Evolutionary conservation across 2,329 filamentous ascomycete genomes (phyloP).

Genomic region (Alternaria burnsii): DNA sequence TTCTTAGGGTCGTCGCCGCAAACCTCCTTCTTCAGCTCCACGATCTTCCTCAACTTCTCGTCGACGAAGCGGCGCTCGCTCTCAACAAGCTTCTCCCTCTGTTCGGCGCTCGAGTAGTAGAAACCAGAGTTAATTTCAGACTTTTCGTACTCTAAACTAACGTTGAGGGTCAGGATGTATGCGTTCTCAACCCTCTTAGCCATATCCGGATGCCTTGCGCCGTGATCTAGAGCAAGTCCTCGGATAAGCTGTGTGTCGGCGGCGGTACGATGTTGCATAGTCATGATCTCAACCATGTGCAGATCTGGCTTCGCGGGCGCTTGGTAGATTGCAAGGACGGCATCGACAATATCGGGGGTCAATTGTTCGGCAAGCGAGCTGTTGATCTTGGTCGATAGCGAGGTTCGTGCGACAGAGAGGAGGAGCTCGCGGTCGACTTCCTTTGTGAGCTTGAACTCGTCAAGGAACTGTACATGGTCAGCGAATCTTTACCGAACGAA

Average conservation of each 20-base stretch:
- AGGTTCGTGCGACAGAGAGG: constrained; percentile 90
- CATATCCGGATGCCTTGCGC: constrained; percentile 97
- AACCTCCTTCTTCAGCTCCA: constrained; percentile 96
- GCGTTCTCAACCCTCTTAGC: constrained; percentile 96
- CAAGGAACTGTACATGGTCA: constrained; percentile 74
- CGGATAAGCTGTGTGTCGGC: constrained; percentile 96
- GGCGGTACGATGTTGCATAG: constrained; percentile 97
- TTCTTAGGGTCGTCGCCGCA: constrained; percentile 94
- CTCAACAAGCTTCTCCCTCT: constrained; percentile 97
- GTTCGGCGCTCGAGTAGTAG: constrained; percentile 97
- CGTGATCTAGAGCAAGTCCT: constrained; percentile 92
- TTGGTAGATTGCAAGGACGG: constrained; percentile 92
- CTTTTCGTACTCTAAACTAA: constrained; percentile 98
- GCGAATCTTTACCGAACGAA: not conserved
- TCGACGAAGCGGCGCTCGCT: constrained; percentile 96
- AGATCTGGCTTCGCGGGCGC: constrained; percentile 90
- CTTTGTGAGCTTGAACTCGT: constrained; percentile 87
- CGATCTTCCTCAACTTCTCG: constrained; percentile 95
- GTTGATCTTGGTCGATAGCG: constrained; percentile 94
- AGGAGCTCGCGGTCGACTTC: constrained; percentile 94
- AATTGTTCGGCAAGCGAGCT: constrained; percentile 86
- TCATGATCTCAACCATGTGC: constrained; percentile 99
- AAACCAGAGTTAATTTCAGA: constrained; percentile 99
- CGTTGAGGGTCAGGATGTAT: constrained; percentile 92
- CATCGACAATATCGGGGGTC: constrained; percentile 94